These are phyloP conservation scores for Anisodus tanguticus DNA, from an alignment of 257 asterid species.

Conservation along the genomic window DNA sequence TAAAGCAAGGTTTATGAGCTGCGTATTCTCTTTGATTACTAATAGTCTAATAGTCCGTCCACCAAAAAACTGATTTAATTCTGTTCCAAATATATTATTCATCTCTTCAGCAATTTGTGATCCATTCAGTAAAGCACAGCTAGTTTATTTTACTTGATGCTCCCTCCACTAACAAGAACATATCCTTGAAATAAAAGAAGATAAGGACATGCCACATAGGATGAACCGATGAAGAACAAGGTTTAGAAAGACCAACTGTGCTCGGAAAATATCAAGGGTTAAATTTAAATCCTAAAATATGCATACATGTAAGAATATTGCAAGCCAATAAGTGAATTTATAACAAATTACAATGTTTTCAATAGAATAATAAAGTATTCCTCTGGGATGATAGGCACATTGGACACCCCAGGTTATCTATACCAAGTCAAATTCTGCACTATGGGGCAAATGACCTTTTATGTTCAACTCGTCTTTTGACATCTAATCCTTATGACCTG, in stretches of 20 bases:
- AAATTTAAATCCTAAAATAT: not conserved
- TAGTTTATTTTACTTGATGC: not conserved
- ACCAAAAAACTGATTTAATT: not conserved
- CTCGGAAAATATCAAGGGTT: not conserved
- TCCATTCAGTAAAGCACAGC: not conserved
- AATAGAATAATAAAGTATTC: not conserved
- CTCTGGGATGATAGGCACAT: not conserved
- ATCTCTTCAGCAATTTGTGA: not conserved
- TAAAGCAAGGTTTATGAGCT: not conserved
- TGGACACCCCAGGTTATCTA: constrained; percentile 19
- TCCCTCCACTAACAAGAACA: not conserved
- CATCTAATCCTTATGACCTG: not conserved
- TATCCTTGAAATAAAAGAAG: constrained; percentile 14
- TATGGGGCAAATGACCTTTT: constrained; percentile 1
- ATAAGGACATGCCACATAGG: not conserved
- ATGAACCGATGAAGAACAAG: too few species aligned
- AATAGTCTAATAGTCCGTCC: constrained; percentile 10
- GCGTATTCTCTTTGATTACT: not conserved
- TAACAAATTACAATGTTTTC: not conserved
- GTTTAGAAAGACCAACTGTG: not conserved
- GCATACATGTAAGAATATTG: not conserved
- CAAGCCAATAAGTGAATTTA: not conserved
- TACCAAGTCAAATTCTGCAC: not conserved
- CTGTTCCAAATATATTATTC: constrained; percentile 16
- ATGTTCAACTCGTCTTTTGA: not conserved